Base-by-base conservation (phyloP, 140 eudicot species). In the Oenanthe javanica region DNA sequence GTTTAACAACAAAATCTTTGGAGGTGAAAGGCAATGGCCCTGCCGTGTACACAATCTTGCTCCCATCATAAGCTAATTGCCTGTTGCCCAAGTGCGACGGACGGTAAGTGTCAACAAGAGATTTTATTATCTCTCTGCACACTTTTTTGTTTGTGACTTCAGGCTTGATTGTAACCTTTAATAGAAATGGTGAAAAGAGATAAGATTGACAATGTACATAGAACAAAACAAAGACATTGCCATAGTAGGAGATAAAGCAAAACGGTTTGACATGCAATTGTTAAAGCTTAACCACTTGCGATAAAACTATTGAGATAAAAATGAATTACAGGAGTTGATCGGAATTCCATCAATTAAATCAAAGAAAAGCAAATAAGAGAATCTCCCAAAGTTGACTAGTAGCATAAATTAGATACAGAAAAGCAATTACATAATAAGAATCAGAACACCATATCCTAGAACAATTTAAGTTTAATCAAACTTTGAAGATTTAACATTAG, bases 31-130 rank as follows among this genome's bases (percentile, higher is more conserved):
- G 90, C 82, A 89, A 51, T 5, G 82, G 49, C 6, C 87, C 89
- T 6, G 89, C 90, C 5, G 90, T 76, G 50, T 83, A 89, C 15
- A 72, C 82, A 55, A 86, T 85, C 66, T 89, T 89, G 0, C 84
- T 78, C 0, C 93, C 93, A 66, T 89, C 93, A 54, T 87, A 89
- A 1, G 90, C 90, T 0, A 87, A 79, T 52, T 19, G 45, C 4
- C 69, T 71, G 47, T 77, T 76, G 54, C 75, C 84, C 82, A 80
- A 46, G 59, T 80, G 79, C 4, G 86, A 45, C 42, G 23, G 23
- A n/a, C 78, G 13, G 63, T 69, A 70, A 25, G 72, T 40, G 6
- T 43, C 15, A 42, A 69, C 82, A 12, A 84, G 84, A 6, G 45
- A 21, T 18, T 4, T 43, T 47, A 84, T 21, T 4, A 84, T 81